These are phyloP conservation scores for Hyphopichia khmerensis DNA, from an alignment of 1,139 yeast genomes.

Conservation along the genomic window DNA sequence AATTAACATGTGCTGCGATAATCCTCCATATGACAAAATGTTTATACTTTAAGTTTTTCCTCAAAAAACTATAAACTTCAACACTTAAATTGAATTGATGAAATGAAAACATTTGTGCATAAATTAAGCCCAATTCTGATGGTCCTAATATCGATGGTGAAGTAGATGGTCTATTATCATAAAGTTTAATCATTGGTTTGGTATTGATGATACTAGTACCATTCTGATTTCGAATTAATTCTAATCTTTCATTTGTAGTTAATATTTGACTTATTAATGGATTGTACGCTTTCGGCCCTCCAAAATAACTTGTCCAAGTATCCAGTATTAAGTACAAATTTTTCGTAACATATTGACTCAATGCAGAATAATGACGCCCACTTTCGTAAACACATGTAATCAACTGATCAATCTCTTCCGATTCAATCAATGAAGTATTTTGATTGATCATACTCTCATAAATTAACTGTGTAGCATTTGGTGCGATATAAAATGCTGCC, in stretches of 20 bases:
- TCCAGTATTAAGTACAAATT: conserved; percentile 30
- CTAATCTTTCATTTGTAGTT: conserved; percentile 11
- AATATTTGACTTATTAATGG: conserved; percentile 16
- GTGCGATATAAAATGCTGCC: conserved; percentile 49
- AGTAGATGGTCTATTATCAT: conserved; percentile 22
- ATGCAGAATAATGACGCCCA: conserved; percentile 52
- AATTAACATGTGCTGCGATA: conserved; percentile 44
- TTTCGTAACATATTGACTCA: conserved; percentile 40
- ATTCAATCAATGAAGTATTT: conserved; percentile 15
- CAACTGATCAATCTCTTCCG: conserved; percentile 16
- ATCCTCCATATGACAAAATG: conserved; percentile 52
- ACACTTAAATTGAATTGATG: conserved; percentile 30
- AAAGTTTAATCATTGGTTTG: conserved; percentile 18
- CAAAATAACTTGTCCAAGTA: conserved; percentile 19
- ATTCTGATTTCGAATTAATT: not conserved
- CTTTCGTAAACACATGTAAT: conserved; percentile 46
- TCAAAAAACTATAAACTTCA: conserved; percentile 22
- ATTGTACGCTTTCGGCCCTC: conserved; percentile 23
- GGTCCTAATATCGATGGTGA: conserved; percentile 30
- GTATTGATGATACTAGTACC: conserved; percentile 11
- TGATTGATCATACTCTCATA: conserved; percentile 28
- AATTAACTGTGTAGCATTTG: conserved; percentile 41
- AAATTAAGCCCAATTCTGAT: conserved; percentile 32
- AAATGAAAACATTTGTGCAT: conserved; percentile 33
- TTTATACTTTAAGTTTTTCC: conserved; percentile 32